Evolutionary conservation across 2,329 filamentous ascomycete species (phyloP).

Genomic region (Ascochyta pisi): DNA sequence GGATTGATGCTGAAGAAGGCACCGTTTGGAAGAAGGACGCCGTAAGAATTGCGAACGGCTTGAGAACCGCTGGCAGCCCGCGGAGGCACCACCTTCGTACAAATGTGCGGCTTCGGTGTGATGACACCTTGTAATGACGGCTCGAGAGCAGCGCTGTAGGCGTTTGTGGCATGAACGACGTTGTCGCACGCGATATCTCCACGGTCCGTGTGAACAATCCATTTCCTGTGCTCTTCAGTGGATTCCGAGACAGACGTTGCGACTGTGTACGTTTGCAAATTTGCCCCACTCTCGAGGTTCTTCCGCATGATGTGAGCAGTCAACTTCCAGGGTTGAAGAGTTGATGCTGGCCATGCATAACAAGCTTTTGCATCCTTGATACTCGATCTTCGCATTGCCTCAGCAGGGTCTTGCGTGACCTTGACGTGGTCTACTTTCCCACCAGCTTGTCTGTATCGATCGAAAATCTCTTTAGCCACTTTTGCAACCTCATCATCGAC

Average conservation of each 20-base stretch:
- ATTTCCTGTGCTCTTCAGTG: constrained; percentile 15
- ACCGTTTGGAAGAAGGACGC: constrained; percentile 38
- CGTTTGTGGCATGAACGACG: constrained; percentile 35
- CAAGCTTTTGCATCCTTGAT: constrained; percentile 34
- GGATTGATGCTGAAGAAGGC: constrained; percentile 45
- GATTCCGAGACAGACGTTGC: constrained; percentile 17
- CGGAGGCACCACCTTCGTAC: constrained; percentile 33
- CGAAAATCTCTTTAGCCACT: constrained; percentile 27
- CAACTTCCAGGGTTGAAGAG: constrained; percentile 37
- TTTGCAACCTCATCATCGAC: constrained; percentile 33
- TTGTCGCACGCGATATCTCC: constrained; percentile 28
- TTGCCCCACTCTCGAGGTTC: constrained; percentile 26
- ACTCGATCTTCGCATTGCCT: constrained; percentile 22
- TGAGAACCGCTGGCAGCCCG: constrained; percentile 26
- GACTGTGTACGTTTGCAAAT: constrained; percentile 34
- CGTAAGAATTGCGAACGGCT: constrained; percentile 42
- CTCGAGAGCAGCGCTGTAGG: constrained; percentile 35
- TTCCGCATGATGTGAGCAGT: constrained; percentile 37
- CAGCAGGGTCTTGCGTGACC: constrained; percentile 26
- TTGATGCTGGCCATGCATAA: constrained; percentile 36
- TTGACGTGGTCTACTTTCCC: constrained; percentile 33
- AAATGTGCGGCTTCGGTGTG: constrained; percentile 40
- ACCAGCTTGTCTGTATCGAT: constrained; percentile 27
- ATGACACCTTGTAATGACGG: constrained; percentile 30
- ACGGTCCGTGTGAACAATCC: constrained; percentile 28